Percentiles rank a stretch among this genome's conserved stretches.
phyloP scores from a whole-genome alignment of 2,329 filamentous ascomycete species.

The Aureobasidium uvarum region DNA sequence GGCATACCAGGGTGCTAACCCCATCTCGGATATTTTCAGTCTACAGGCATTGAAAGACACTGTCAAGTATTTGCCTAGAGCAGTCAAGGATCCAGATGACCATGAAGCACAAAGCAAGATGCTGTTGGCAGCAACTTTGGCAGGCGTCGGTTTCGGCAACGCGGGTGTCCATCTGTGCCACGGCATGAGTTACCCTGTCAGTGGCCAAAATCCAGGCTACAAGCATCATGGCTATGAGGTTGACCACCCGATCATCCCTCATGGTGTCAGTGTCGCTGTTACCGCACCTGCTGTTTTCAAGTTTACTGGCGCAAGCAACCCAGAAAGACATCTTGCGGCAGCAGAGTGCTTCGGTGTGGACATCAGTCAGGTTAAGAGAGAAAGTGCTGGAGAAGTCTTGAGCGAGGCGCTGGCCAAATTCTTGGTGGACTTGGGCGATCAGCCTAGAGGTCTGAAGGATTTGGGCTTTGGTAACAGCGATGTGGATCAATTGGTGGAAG shows the following conservation, averaged over 20 bases:
- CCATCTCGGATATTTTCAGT: constrained; percentile 96
- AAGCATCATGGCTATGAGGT: constrained; percentile 84
- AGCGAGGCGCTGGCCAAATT: constrained; percentile 80
- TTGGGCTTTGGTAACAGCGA: constrained; percentile 76
- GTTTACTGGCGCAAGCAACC: constrained; percentile 89
- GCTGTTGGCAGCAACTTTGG: constrained; percentile 89
- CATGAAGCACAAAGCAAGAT: constrained; percentile 91
- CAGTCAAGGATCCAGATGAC: constrained; percentile 84
- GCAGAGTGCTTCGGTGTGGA: constrained; percentile 92
- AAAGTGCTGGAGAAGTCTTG: constrained; percentile 85
- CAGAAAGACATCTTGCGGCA: constrained; percentile 83
- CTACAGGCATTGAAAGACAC: constrained; percentile 78
- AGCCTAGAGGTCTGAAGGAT: constrained; percentile 79
- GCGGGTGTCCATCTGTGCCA: constrained; percentile 89
- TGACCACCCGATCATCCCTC: constrained; percentile 76
- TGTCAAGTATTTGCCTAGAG: constrained; percentile 87
- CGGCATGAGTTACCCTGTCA: constrained; percentile 97
- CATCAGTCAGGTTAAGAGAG: constrained; percentile 78
- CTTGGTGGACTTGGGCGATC: constrained; percentile 78
- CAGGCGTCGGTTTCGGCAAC: constrained; percentile 95
- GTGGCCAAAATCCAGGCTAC: constrained; percentile 89
- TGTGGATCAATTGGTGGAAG: constrained; percentile 83
- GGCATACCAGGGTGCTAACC: constrained; percentile 95
- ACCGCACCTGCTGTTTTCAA: constrained; percentile 90
- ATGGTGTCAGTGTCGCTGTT: constrained; percentile 93